phyloP scores from a whole-genome alignment of 2,329 filamentous ascomycete genomes.

The Rutstroemia sydowiana region DNA sequence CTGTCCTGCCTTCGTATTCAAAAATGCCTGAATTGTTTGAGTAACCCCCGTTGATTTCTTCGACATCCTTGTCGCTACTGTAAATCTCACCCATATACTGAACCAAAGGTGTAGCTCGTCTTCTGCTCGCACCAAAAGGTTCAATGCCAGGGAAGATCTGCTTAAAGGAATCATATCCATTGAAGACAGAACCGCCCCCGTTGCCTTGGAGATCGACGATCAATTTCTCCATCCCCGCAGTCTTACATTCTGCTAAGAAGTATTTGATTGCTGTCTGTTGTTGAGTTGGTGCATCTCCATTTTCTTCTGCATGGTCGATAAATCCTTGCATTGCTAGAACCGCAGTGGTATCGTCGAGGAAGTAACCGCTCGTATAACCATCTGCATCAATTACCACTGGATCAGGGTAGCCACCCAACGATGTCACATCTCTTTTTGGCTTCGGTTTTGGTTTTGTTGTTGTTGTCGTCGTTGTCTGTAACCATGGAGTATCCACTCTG shows the following conservation, averaged over 20 bases:
- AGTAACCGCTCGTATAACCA: slow-evolving; percentile 18
- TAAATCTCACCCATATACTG: slow-evolving; percentile 8
- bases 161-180: slow-evolving; percentile 42
- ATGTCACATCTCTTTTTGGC: background rate
- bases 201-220: slow-evolving; percentile 51
- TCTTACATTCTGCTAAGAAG: slow-evolving; percentile 4
- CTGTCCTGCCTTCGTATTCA: background rate
- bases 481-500: slow-evolving; percentile 6
- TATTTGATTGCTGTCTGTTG: slow-evolving; percentile 5
- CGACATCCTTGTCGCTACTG: no score
- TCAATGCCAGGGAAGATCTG: slow-evolving; percentile 26
- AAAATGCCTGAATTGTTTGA: background rate
- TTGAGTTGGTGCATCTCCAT: background rate
- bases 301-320: slow-evolving; percentile 16
- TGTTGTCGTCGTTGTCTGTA: background rate
- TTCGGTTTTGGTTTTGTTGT: background rate
- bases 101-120: slow-evolving; percentile 4
- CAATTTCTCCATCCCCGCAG: slow-evolving; percentile 4
- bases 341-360: slow-evolving; percentile 17
- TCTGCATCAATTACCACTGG: slow-evolving; percentile 12
- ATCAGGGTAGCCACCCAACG: slow-evolving; percentile 12
- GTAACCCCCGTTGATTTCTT: no score
- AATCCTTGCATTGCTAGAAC: slow-evolving; percentile 17
- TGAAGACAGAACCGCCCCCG: slow-evolving; percentile 44
- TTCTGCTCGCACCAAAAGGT: slow-evolving; percentile 35